Conservation (phyloP, 805 yeast species). For the Lipomyces mesembrius region DNA sequence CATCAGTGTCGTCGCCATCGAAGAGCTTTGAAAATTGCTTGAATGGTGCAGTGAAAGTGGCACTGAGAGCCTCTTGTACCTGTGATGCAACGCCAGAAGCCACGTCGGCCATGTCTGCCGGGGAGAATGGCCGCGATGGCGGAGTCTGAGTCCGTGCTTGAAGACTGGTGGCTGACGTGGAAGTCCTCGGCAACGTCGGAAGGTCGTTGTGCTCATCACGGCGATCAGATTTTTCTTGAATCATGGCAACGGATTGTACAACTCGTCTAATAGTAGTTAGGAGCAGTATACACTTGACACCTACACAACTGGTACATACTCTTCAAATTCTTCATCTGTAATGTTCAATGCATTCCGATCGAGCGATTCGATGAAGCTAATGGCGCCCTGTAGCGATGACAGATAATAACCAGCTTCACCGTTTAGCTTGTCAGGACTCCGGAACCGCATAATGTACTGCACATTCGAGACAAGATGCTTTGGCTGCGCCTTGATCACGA, state of each 20-base stretch:
- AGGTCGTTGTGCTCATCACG: conserved; percentile 38
- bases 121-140: conserved; percentile 32
- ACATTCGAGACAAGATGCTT: conserved; percentile 73
- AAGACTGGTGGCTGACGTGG: conserved; percentile 33
- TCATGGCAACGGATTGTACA: conserved; percentile 47
- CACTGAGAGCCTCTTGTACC: conserved; percentile 36
- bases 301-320: conserved; percentile 34
- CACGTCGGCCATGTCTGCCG: conserved; percentile 29
- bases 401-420: conserved; percentile 94
- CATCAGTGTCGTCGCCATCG: conserved; percentile 43
- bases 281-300: neutral
- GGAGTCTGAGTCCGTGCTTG: conserved; percentile 12
- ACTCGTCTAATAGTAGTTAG: conserved; percentile 39
- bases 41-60: conserved; percentile 55
- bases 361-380: conserved; percentile 72
- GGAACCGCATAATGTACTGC: conserved; percentile 80
- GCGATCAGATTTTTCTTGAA: conserved; percentile 52
- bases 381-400: conserved; percentile 88
- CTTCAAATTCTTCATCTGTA: conserved; percentile 60
- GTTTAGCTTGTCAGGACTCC: conserved; percentile 70
- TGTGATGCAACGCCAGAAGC: conserved; percentile 35
- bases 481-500: conserved; percentile 72
- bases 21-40: conserved; percentile 47
- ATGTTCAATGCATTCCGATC: conserved; percentile 64
- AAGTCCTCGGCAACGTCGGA: conserved; percentile 37